Percentiles rank a stretch among this genome's conserved stretches.
phyloP scores from a whole-genome alignment of 2,329 filamentous ascomycete genomes.

The Beauveria pseudobassiana region DNA sequence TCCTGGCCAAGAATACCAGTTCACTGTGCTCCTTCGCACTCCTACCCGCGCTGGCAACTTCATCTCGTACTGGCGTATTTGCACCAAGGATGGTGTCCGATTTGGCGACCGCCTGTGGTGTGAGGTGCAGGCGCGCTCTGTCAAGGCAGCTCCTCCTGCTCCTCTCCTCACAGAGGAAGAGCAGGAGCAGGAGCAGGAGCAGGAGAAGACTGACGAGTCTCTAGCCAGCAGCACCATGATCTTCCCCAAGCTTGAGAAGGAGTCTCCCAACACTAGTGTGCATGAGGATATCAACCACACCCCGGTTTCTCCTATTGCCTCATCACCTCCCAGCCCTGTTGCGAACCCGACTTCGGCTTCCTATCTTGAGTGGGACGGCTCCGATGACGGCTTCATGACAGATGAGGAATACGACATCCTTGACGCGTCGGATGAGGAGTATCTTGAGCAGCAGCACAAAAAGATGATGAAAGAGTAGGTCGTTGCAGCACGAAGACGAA shows the following conservation, averaged over 20 bases:
- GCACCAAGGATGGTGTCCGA: slow-evolving; percentile 67
- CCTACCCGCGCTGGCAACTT: slow-evolving; percentile 68
- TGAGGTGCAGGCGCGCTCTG: slow-evolving; percentile 63
- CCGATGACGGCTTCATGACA: slow-evolving; percentile 75
- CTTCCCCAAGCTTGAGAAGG: slow-evolving; percentile 93
- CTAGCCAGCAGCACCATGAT: slow-evolving; percentile 65
- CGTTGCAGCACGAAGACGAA: background rate
- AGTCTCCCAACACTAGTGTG: slow-evolving; percentile 77
- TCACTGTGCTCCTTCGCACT: slow-evolving; percentile 79
- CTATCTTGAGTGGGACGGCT: slow-evolving; percentile 50
- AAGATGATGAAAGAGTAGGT: slow-evolving; percentile 30
- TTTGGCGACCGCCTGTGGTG: slow-evolving; percentile 97
- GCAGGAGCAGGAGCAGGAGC: slow-evolving; percentile 23
- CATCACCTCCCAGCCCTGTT: slow-evolving; percentile 19
- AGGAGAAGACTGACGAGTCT: slow-evolving; percentile 18
- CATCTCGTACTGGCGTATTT: slow-evolving; percentile 96
- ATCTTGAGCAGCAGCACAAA: slow-evolving; percentile 47
- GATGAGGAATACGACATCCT: slow-evolving; percentile 98
- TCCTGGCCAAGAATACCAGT: slow-evolving; percentile 68
- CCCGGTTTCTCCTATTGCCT: slow-evolving; percentile 30
- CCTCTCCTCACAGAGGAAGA: slow-evolving; percentile 19
- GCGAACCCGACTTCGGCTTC: slow-evolving; percentile 39
- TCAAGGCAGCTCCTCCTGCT: slow-evolving; percentile 25
- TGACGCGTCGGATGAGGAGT: slow-evolving; percentile 89
- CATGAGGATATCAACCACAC: slow-evolving; percentile 49